phyloP scores from a whole-genome alignment of 169 alveolate genomes.

The Plasmodium vivax region DNA sequence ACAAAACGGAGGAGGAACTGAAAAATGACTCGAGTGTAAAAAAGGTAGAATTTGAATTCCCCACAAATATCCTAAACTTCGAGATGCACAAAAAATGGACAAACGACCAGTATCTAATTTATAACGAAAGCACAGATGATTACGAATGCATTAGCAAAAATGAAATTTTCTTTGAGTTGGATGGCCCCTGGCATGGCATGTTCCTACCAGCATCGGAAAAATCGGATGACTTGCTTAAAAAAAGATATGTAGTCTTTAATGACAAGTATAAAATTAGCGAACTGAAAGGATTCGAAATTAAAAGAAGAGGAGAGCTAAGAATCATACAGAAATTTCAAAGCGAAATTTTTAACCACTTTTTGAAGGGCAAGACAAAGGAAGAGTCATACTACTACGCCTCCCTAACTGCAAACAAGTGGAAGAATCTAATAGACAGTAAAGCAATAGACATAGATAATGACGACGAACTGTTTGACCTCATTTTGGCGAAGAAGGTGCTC shows the following conservation, averaged over 20 bases:
- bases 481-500: slow-evolving; percentile 93
- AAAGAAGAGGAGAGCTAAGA: slow-evolving; percentile 99
- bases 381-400: slow-evolving; percentile 97
- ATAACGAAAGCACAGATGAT: slow-evolving; percentile 78
- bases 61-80: slow-evolving; percentile 95
- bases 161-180: slow-evolving; percentile 98
- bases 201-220: slow-evolving; percentile 98
- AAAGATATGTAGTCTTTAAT: slow-evolving; percentile 96
- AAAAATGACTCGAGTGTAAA: slow-evolving; percentile 44
- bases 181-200: slow-evolving; percentile 99
- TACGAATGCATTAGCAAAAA: slow-evolving; percentile 91
- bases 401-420: slow-evolving; percentile 93
- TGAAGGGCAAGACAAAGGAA: slow-evolving; percentile 93
- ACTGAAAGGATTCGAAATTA: slow-evolving; percentile 97
- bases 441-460: slow-evolving; percentile 92
- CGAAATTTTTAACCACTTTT: slow-evolving; percentile 95
- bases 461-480: slow-evolving; percentile 93
- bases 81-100: slow-evolving; percentile 95
- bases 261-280: slow-evolving; percentile 94
- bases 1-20: slow-evolving; percentile 37
- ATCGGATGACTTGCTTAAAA: slow-evolving; percentile 95
- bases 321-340: slow-evolving; percentile 96
- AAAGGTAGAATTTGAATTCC: slow-evolving; percentile 88
- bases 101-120: slow-evolving; percentile 94
- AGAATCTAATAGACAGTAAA: slow-evolving; percentile 90